Evolutionary conservation across 352 stramenopile genomes (phyloP).

Genomic region (Hyaloperonospora arabidopsidis): DNA sequence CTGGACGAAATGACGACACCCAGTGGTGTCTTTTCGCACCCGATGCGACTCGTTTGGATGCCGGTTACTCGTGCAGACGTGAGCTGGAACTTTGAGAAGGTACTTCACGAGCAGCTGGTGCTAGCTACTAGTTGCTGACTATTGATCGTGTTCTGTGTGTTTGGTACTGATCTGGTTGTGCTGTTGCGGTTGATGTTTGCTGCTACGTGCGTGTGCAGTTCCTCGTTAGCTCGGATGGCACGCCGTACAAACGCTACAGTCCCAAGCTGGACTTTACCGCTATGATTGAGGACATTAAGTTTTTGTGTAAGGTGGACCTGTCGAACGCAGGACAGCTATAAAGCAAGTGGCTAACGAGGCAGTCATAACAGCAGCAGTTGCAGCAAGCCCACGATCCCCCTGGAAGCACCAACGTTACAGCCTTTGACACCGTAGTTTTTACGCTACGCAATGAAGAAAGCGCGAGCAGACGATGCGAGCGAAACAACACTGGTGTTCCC

Average conservation of each 20-base stretch:
- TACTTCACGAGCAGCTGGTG: constrained; percentile 9
- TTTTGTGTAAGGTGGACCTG: constrained; percentile 41
- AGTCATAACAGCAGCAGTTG: not conserved
- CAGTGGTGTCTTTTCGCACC: constrained; percentile 71
- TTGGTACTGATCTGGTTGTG: too few species aligned
- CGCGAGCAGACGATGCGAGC: too few species aligned
- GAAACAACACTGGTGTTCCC: too few species aligned
- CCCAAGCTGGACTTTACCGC: constrained; percentile 59
- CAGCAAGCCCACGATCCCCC: too few species aligned
- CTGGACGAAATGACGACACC: constrained; percentile 73
- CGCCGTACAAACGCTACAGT: constrained; percentile 75
- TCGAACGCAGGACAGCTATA: constrained; percentile 35
- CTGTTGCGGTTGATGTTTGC: not conserved
- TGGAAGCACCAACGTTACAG: too few species aligned
- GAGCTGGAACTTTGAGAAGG: constrained; percentile 84
- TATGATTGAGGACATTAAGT: constrained; percentile 59
- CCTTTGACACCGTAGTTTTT: too few species aligned
- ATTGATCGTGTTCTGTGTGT: too few species aligned
- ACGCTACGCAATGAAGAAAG: too few species aligned
- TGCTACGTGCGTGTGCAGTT: constrained; percentile 35
- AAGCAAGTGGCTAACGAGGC: constrained; percentile 1
- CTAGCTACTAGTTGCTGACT: not conserved
- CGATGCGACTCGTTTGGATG: constrained; percentile 83
- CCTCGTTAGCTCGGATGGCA: constrained; percentile 64
- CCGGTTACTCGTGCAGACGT: constrained; percentile 68